Base-by-base conservation (phyloP, 1,284 basidiomycete species). In the Rhodotorula sp. region DNA sequence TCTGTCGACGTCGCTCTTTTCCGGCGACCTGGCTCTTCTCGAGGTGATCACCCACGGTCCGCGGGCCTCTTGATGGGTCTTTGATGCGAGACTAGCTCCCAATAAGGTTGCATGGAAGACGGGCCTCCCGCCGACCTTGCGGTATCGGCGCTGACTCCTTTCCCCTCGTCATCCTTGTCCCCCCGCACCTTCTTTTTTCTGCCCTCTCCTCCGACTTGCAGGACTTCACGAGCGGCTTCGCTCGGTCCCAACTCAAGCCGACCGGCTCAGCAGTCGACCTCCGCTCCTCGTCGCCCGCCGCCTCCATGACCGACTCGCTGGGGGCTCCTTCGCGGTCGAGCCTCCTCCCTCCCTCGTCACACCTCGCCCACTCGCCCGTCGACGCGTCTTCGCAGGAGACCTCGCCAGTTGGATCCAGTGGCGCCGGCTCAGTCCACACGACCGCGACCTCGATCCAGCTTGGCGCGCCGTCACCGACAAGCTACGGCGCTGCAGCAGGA, bases 191-290 rank as follows among this genome's bases (percentile, higher is more conserved):
- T 27, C 62, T 39, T 36, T 29, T 34, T 52, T 29, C 34, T 22
- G n/a, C 46, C 47, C 24, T 30, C 29, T 30, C 47, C 10, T 34
- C 22, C 39, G 20, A 34, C 20, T 20, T 19, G 29, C 64, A 73
- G 73, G 68, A 74, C 67, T 73, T 59, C 19, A 54, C 66, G 30
- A n/a, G 55, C n/a, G 59, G 46, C 9, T 55, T 68, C 17, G 60
- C 73, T 4, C 72, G 67, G 22, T 62, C 72, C 1, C 27, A 49
- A 3, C 51, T 68, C 55, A 53, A 56, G 10, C 34, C 62, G 30
- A 49, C 62, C 11, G 64, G 60, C 15, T 67, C 73, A 27, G 66
- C 71, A 1, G 48, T 57, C 51, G 72, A 71, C 47, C 57, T 73
- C 34, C 74, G 72, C 53, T 64, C 72, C 13, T 57, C 71, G 24